phyloP scores from a whole-genome alignment of 345 rosid species.

The Nephelium lappaceum region DNA sequence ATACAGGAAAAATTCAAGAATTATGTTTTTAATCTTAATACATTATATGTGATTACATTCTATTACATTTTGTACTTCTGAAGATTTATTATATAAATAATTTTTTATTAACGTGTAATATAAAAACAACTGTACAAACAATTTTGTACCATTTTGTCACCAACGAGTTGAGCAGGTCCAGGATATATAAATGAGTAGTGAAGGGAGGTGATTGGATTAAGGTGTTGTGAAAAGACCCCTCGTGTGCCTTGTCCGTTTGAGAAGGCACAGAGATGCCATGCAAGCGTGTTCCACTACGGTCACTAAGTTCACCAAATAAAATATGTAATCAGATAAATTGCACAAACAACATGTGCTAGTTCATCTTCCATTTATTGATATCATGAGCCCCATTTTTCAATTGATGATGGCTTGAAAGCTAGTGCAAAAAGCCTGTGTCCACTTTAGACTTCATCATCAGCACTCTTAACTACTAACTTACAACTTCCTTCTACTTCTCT shows the following conservation, averaged over 20 bases:
- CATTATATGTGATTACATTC: no score
- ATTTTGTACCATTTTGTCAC: no score
- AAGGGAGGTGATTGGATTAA: background rate
- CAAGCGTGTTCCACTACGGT: constrained; percentile 54
- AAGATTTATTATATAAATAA: no score
- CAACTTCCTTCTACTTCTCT: background rate
- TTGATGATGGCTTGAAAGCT: background rate
- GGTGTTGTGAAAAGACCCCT: constrained; percentile 32
- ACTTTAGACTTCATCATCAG: constrained; percentile 15
- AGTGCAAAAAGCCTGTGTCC: constrained; percentile 28
- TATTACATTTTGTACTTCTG: no score
- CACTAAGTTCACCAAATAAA: constrained; percentile 17
- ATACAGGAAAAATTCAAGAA: no score
- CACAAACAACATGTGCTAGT: background rate
- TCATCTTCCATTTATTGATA: constrained; percentile 19
- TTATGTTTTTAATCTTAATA: no score
- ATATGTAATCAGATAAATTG: background rate
- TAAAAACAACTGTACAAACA: no score
- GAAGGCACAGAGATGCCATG: constrained; percentile 28
- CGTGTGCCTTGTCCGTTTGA: constrained; percentile 7
- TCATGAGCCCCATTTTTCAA: background rate
- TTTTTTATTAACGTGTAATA: no score
- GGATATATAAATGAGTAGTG: background rate
- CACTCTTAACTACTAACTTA: background rate
- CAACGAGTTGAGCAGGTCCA: no score